Base-by-base conservation (phyloP, 2,329 filamentous ascomycete genomes). In the Periconia macrospinosa region DNA sequence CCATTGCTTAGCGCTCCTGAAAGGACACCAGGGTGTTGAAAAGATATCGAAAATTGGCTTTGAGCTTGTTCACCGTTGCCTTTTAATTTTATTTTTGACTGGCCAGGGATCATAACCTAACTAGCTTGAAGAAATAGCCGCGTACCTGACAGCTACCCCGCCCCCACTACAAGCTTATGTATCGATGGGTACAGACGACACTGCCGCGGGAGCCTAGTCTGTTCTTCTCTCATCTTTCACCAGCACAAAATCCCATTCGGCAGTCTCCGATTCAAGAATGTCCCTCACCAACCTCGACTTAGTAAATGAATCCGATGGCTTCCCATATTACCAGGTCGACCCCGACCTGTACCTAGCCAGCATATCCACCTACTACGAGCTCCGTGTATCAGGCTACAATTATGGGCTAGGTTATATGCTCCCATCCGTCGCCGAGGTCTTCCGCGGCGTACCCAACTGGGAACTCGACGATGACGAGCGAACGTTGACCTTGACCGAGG, bases 251-350 rank as follows among this genome's bases (percentile, higher is more conserved):
- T 27, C 23, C 23, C 23, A 27, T 27, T 27, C 23, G 8, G 8
- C 23, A 3, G 23, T 27, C 8, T 3, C 8, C 35, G 37, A 15
- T 27, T 49, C 23, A 41, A 10, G 30, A 3, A 73, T 74, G 70
- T 49, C 64, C 2, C 73, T 77, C 56, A 77, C 79, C 23, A 81
- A 84, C 58, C 74, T 85, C 47, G 80, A 84, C 48, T 74, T 86
- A 23, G 70, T 85, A 45, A 74, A 79, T 49, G 81, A 85, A 71
- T 83, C 81, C 73, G 83, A 86, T 69, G 81, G 90, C 66, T 96
- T 96, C 67, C 92, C 92, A 1, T 91, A 95, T 75, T 81, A 83
- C 52, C 80, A 87, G 52, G 80, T 79, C 50, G 78, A 87, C 59
- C 81, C 84, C 10, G 70, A 81, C 53, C 77, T 78, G 47, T 85